Conservation (phyloP, 1,284 basidiomycete genomes). For the Meira miltonrushii region DNA sequence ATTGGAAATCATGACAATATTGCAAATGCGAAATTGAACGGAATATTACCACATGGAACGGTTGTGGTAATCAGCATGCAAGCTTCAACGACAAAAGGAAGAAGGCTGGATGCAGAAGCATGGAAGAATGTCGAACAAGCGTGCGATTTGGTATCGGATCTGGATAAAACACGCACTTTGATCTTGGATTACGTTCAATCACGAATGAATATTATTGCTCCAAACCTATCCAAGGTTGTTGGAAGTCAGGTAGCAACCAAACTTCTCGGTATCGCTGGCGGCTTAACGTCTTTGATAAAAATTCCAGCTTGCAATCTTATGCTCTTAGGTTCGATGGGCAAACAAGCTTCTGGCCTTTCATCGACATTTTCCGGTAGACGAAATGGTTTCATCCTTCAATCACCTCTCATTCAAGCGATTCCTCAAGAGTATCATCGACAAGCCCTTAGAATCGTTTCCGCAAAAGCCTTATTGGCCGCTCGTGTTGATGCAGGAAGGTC, state of each 20-base stretch:
- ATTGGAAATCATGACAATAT: slow-evolving; percentile 78
- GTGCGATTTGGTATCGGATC: slow-evolving; percentile 75
- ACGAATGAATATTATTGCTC: slow-evolving; percentile 94
- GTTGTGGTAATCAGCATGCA: slow-evolving; percentile 95
- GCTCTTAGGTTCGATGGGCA: slow-evolving; percentile 89
- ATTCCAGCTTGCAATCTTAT: slow-evolving; percentile 92
- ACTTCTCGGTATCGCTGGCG: slow-evolving; percentile 92
- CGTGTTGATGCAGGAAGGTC: slow-evolving; percentile 80
- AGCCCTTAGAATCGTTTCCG: slow-evolving; percentile 84
- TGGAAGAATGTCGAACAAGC: slow-evolving; percentile 80
- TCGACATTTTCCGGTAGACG: slow-evolving; percentile 70
- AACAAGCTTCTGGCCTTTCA: slow-evolving; percentile 80
- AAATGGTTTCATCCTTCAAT: slow-evolving; percentile 94
- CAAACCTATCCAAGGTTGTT: slow-evolving; percentile 95
- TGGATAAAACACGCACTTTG: slow-evolving; percentile 81
- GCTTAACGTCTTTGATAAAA: slow-evolving; percentile 79
- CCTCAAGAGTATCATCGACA: slow-evolving; percentile 88
- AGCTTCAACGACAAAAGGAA: slow-evolving; percentile 74
- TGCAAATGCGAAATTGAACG: slow-evolving; percentile 72
- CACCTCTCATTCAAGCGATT: slow-evolving; percentile 74
- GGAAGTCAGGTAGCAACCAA: slow-evolving; percentile 97
- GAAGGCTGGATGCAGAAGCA: slow-evolving; percentile 64
- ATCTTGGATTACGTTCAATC: slow-evolving; percentile 99
- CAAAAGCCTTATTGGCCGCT: slow-evolving; percentile 83
- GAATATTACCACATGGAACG: slow-evolving; percentile 79